These are phyloP conservation scores for Apophysomyces ossiformis DNA, from an alignment of 371 early-diverging fungal genomes.

Conservation along the genomic window DNA sequence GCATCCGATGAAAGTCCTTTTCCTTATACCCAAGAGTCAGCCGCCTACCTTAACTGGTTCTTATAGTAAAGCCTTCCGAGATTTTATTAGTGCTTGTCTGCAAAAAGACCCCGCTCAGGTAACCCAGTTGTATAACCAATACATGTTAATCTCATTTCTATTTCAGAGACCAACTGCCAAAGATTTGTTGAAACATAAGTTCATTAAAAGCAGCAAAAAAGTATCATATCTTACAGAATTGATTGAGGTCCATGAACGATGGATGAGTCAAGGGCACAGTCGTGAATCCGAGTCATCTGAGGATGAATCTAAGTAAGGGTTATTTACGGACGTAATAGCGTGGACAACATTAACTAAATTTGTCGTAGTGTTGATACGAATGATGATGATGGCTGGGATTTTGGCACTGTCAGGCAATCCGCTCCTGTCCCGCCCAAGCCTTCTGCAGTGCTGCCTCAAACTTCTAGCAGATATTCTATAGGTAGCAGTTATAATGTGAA, in stretches of 20 bases:
- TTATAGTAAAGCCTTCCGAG: conserved; percentile 87
- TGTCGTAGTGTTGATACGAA: conserved; percentile 13
- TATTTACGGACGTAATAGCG: too few species aligned
- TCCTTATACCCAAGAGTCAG: conserved; percentile 90
- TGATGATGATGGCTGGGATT: conserved; percentile 36
- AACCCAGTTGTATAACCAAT: conserved; percentile 15
- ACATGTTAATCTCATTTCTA: conserved; percentile 1
- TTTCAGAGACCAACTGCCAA: conserved; percentile 85
- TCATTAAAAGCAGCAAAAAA: conserved; percentile 84
- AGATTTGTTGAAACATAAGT: conserved; percentile 89
- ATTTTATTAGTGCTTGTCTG: conserved; percentile 88
- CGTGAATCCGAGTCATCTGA: conserved; percentile 63
- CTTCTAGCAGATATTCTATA: conserved; percentile 36
- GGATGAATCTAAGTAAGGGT: conserved; percentile 54
- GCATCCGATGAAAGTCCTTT: conserved; percentile 93
- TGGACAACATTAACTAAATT: not conserved
- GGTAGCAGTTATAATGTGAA: conserved; percentile 9
- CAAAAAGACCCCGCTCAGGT: conserved; percentile 82
- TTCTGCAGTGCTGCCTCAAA: conserved; percentile 23
- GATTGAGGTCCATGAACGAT: conserved; percentile 82
- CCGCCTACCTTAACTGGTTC: conserved; percentile 85
- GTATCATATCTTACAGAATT: conserved; percentile 83
- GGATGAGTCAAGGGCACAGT: conserved; percentile 61
- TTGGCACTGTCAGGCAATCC: conserved; percentile 54
- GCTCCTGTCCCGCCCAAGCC: conserved; percentile 33